These are phyloP conservation scores for Xerophyta viscosa DNA, from an alignment of 106 monocot genomes.

Conservation along the genomic window DNA sequence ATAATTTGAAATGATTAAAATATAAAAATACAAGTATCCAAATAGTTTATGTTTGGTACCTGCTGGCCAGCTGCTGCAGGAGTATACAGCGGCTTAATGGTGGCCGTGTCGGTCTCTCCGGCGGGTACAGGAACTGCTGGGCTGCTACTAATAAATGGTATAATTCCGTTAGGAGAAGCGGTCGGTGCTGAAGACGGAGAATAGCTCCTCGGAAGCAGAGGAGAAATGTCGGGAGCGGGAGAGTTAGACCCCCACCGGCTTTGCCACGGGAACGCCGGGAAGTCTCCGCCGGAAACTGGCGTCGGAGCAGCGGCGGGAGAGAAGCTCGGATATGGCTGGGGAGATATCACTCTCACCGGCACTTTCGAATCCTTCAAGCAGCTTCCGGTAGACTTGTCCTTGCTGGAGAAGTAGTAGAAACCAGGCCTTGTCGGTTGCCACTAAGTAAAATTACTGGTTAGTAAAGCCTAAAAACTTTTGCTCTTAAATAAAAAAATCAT, in stretches of 20 bases:
- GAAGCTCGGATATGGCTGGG: background rate
- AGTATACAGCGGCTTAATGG: conserved; percentile 35
- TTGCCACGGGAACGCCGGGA: conserved; percentile 7
- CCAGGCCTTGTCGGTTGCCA: conserved; percentile 26
- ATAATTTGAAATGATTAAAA: too few relatives aligned
- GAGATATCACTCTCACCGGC: conserved; percentile 12
- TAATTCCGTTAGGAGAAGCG: conserved; percentile 6
- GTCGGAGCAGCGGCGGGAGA: conserved; percentile 20
- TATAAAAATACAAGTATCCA: too few relatives aligned
- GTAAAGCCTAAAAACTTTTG: too few relatives aligned
- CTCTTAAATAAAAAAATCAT: too few relatives aligned
- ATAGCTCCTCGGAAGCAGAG: conserved; percentile 11
- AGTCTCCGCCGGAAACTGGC: conserved; percentile 36
- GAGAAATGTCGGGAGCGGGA: conserved; percentile 5
- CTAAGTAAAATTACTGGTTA: conserved; percentile 8
- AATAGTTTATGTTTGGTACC: too few relatives aligned
- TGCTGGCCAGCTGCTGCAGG: conserved; percentile 32
- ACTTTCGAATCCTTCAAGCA: conserved; percentile 18
- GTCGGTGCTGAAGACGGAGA: conserved; percentile 1
- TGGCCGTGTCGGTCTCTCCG: conserved; percentile 45
- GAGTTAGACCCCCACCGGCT: conserved; percentile 7
- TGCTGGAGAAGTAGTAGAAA: conserved; percentile 28
- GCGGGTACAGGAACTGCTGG: conserved; percentile 66
- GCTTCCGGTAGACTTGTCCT: background rate
- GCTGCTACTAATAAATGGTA: conserved; percentile 65